Evolutionary conservation across 73 alveolate genomes (phyloP), one percentile per base, ranked within the genome.

Genomic region (Blepharisma stoltei): DNA sequence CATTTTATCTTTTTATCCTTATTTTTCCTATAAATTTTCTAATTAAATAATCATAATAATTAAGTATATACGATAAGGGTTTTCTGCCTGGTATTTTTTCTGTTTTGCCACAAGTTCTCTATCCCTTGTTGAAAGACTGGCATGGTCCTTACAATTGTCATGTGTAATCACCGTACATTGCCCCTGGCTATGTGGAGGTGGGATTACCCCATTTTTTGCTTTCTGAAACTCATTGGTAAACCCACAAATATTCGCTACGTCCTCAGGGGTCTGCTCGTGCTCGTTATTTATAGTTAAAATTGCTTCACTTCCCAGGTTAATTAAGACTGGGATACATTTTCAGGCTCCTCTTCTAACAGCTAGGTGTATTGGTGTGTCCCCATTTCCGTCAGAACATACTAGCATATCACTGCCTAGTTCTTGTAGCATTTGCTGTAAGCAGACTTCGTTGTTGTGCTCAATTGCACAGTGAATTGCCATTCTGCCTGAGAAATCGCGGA

Each of bases 191-290:
- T 25, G 14, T 14, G 49, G 14, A 14, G 37, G 37, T 14, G 23
- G 11, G 27, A 52, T 20, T 0, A 14, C 66, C 14, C 73, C 73
- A 20, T 76, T 43, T n/a, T 20, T 49, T 45, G 71, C 37, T 14
- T 37, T 27, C 46, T 70, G 75, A 82, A 14, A 77, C 38, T 55
- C 79, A 44, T 49, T 7, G 7, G 7, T 45, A 55, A 76, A 55
- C 27, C 88, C 84, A 55, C 84, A 76, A 6, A 6, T 65, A 32
- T 7, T n/a, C 3, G 89, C 89, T 32, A 81, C 70, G 14, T 82
- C 66, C 37, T 23, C 48, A 7, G 78, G 76, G 9, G 38, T 55
- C 78, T 77, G 46, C 7, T 71, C 90, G 3, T 46, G 7, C 25
- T 37, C 60, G 44, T 66, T 78, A 43, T 77, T n/a, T 14, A 14